Evolutionary conservation across 192 early-diverging fungal genomes (phyloP).

Genomic region (Rhizophagus clarus): DNA sequence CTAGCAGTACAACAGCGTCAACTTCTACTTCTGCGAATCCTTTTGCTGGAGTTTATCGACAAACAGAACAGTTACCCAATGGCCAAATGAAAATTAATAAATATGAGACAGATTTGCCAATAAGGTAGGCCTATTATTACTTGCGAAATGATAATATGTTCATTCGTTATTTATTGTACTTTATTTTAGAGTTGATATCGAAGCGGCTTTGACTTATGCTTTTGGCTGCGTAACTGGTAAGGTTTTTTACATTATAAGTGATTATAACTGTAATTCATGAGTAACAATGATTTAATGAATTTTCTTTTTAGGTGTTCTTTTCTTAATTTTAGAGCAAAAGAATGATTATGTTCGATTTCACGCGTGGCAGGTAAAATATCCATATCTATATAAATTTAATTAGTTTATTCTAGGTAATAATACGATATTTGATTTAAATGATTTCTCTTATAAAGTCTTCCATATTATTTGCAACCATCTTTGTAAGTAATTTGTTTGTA

Average conservation of each 20-base stretch:
- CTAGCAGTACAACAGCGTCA: slow-evolving; percentile 22
- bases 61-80: slow-evolving; percentile 12
- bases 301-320: slow-evolving; percentile 55
- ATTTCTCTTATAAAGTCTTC: background rate
- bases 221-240: slow-evolving; percentile 59
- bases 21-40: slow-evolving; percentile 16
- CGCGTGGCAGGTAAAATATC: slow-evolving; percentile 60
- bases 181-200: slow-evolving; percentile 64
- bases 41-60: slow-evolving; percentile 35
- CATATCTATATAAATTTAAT: background rate
- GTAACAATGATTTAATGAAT: background rate
- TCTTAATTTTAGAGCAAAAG: slow-evolving; percentile 74
- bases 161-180: background rate
- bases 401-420: background rate
- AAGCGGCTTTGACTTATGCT: slow-evolving; percentile 70
- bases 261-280: background rate
- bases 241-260: background rate
- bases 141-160: background rate
- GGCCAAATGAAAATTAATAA: slow-evolving; percentile 62
- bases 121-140: background rate
- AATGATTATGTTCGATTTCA: slow-evolving; percentile 76
- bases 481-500: background rate
- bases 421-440: background rate
- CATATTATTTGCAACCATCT: background rate
- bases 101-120: slow-evolving; percentile 65